Conservation (phyloP, 805 yeast genomes). For the Lachancea sp. region DNA sequence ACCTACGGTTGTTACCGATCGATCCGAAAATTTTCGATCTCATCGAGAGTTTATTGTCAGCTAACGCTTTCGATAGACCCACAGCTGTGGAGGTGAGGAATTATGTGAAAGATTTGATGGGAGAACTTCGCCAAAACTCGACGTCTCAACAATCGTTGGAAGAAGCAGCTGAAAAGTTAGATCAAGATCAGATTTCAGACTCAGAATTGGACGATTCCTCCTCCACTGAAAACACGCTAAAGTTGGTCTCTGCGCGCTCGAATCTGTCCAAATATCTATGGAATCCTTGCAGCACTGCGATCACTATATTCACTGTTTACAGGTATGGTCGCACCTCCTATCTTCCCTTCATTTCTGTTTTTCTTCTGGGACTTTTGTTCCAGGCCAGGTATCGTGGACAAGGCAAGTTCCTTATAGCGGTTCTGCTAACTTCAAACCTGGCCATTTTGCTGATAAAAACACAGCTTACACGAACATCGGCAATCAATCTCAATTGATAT, state of each 20-base stretch:
- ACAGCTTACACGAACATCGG: no score
- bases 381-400: neutral
- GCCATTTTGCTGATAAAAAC: neutral
- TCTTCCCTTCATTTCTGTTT: neutral
- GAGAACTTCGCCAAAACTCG: neutral
- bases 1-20: slow-evolving; percentile 17
- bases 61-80: slow-evolving; percentile 38
- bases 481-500: no score
- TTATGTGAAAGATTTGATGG: neutral
- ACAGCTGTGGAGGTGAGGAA: slow-evolving; percentile 36
- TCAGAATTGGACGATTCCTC: neutral
- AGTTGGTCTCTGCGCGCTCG: neutral
- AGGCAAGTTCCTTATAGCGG: neutral
- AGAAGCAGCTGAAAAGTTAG: neutral
- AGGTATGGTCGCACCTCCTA: neutral
- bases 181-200: neutral
- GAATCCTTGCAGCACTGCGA: neutral
- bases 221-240: neutral
- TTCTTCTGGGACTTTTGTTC: neutral
- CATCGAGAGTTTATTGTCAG: slow-evolving; percentile 35
- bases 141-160: neutral
- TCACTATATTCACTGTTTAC: neutral
- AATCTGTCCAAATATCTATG: neutral
- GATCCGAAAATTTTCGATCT: slow-evolving; percentile 33
- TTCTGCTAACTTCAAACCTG: neutral